Conservation (phyloP, 495 filamentous ascomycete species). For the Penicillium alfredii region DNA sequence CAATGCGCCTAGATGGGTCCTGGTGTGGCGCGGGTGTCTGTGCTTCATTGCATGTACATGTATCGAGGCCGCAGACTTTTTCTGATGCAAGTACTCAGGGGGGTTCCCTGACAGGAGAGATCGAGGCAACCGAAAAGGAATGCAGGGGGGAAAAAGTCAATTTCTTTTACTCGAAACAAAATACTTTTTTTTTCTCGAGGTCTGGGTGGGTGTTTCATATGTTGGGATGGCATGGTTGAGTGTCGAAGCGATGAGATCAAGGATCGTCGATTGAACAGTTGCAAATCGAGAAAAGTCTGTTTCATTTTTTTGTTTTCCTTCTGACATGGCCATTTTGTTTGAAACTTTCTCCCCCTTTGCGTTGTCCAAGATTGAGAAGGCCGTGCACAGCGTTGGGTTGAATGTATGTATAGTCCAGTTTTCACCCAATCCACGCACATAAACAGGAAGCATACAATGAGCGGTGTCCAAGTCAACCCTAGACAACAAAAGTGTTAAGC, state of each 20-base stretch:
- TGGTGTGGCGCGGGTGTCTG: slow-evolving; percentile 16
- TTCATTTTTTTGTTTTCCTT: slow-evolving; percentile 15
- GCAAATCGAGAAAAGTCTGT: slow-evolving; percentile 11
- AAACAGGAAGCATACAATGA: not conserved
- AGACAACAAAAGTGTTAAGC: slow-evolving; percentile 3
- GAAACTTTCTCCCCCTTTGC: too few species aligned
- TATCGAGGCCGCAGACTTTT: slow-evolving; percentile 11
- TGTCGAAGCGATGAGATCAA: slow-evolving; percentile 7
- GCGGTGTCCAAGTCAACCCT: slow-evolving; percentile 1
- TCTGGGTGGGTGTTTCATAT: slow-evolving; percentile 2
- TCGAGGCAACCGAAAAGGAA: too few species aligned
- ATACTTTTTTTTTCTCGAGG: not conserved
- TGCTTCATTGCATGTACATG: slow-evolving; percentile 13
- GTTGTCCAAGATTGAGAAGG: too few species aligned
- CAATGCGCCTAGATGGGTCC: slow-evolving; percentile 5
- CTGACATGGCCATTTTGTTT: too few species aligned
- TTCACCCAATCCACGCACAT: not conserved
- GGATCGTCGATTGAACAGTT: slow-evolving; percentile 10
- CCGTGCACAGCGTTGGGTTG: slow-evolving; percentile 8
- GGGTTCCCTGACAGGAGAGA: slow-evolving; percentile 13
- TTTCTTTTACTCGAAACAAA: slow-evolving; percentile 3
- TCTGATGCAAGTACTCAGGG: slow-evolving; percentile 6
- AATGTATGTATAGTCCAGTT: too few species aligned
- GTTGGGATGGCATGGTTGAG: slow-evolving; percentile 5
- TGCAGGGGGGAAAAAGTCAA: slow-evolving; percentile 2